Percentiles rank a stretch among this genome's conserved stretches.
phyloP scores from a whole-genome alignment of 148 eudicot species.

The Amaranthus palmeri region DNA sequence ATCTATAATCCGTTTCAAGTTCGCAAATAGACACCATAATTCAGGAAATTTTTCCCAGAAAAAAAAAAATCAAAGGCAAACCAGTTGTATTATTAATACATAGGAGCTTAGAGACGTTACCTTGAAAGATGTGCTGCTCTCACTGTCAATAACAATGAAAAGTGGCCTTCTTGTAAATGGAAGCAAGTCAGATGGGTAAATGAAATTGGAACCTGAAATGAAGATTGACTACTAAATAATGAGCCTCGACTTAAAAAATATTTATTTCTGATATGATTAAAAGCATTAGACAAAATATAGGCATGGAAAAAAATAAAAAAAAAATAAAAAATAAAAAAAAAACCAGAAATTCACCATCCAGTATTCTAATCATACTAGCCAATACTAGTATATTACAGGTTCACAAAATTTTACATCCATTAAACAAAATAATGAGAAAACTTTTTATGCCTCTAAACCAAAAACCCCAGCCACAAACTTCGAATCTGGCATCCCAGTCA shows the following conservation, averaged over 20 bases:
- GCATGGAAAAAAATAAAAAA: not conserved
- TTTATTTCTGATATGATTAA: no score
- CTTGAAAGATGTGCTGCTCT: constrained; percentile 72
- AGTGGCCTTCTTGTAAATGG: constrained; percentile 89
- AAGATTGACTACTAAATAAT: constrained; percentile 6
- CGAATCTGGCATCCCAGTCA: not conserved
- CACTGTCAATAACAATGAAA: constrained; percentile 77
- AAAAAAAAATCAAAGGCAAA: not conserved
- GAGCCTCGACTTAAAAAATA: not conserved
- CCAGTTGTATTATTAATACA: not conserved
- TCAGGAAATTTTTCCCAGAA: not conserved
- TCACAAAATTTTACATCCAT: no score
- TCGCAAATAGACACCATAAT: not conserved
- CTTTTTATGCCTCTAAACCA: not conserved
- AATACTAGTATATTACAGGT: not conserved
- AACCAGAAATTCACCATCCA: not conserved
- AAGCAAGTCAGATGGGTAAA: constrained; percentile 78
- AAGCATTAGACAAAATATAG: no score
- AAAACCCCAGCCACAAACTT: no score
- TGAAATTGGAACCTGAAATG: constrained; percentile 56
- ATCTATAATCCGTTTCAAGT: not conserved
- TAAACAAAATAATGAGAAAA: not conserved
- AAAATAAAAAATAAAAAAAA: not conserved
- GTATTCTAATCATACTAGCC: not conserved
- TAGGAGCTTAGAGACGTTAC: constrained; percentile 38